A percentile compares a stretch with the other conserved stretches of the same genome.
Conservation (phyloP, 1,139 yeast genomes). For the Hemisphaericaspora lyxosophila region DNA sequence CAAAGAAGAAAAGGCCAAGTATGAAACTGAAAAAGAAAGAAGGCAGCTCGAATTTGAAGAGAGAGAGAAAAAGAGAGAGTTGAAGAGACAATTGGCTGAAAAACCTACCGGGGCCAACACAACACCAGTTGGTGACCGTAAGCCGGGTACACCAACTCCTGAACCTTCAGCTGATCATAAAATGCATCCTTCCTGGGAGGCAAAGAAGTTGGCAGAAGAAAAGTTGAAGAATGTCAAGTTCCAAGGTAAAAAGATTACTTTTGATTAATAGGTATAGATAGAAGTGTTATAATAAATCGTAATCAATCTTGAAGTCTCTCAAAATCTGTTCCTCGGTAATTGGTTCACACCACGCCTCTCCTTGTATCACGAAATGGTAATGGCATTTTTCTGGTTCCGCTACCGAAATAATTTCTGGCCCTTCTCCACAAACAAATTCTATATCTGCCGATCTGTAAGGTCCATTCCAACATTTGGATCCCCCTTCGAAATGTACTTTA, state of each 20-base stretch:
- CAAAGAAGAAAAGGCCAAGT: conserved; percentile 56
- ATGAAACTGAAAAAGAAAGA: conserved; percentile 54
- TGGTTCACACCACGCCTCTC: conserved; percentile 70
- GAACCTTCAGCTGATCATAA: conserved; percentile 17
- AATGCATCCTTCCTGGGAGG: conserved; percentile 96
- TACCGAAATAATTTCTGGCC: conserved; percentile 57
- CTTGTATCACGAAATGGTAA: conserved; percentile 59
- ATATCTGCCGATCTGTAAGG: conserved; percentile 75
- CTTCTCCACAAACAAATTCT: conserved; percentile 65
- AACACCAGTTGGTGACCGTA: conserved; percentile 41
- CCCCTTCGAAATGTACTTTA: conserved; percentile 48
- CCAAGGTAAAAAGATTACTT: conserved; percentile 80
- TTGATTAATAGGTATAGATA: conserved; percentile 36
- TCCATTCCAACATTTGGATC: conserved; percentile 96
- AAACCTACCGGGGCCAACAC: conserved; percentile 40
- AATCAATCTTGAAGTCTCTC: conserved; percentile 28
- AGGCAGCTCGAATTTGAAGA: conserved; percentile 69
- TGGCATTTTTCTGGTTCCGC: conserved; percentile 89
- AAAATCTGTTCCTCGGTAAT: conserved; percentile 31
- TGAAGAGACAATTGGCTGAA: conserved; percentile 42
- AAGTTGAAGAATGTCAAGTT: conserved; percentile 65
- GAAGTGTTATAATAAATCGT: conserved; percentile 18
- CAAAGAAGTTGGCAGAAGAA: conserved; percentile 71
- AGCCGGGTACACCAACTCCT: conserved; percentile 13
- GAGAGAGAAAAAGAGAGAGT: conserved; percentile 65